Conservation (phyloP, 768 basidiomycete genomes). For the Rhizopogon sp. region DNA sequence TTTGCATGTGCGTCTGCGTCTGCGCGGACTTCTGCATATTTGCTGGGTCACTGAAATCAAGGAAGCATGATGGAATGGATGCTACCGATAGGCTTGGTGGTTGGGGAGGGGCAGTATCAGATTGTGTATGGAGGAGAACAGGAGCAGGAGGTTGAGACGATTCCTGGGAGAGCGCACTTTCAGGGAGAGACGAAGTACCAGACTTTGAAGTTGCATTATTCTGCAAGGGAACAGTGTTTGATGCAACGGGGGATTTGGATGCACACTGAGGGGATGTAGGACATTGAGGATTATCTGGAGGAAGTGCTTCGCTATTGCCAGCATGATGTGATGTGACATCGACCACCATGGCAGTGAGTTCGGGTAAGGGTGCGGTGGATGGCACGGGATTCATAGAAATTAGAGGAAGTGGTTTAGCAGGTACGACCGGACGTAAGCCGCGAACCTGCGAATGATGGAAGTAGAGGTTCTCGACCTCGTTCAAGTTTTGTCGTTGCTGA, state of each 20-base stretch:
- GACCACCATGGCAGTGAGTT: constrained; percentile 1
- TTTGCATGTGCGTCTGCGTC: constrained; percentile 5
- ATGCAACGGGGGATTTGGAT: constrained; percentile 1
- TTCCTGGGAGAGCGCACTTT: neutral
- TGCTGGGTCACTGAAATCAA: constrained; percentile 20
- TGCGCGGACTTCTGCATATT: constrained; percentile 20
- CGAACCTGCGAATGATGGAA: constrained; percentile 65
- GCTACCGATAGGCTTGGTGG: neutral
- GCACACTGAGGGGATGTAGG: constrained; percentile 14
- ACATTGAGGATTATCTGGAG: constrained; percentile 11
- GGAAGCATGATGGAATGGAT: neutral
- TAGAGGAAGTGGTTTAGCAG: constrained; percentile 8
- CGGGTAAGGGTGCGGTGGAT: neutral
- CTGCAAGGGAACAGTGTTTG: neutral
- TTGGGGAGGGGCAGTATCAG: neutral
- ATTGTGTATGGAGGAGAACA: neutral
- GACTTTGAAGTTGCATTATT: neutral
- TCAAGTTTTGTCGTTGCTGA: constrained; percentile 73
- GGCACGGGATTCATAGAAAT: constrained; percentile 5
- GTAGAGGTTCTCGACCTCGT: constrained; percentile 81
- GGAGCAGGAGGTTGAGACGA: neutral
- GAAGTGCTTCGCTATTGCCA: constrained; percentile 9
- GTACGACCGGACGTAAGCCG: constrained; percentile 14
- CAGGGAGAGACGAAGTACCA: neutral
- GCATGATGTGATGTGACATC: constrained; percentile 5